phyloP scores from a whole-genome alignment of 2,329 filamentous ascomycete species.

The Onygenales sp. region DNA sequence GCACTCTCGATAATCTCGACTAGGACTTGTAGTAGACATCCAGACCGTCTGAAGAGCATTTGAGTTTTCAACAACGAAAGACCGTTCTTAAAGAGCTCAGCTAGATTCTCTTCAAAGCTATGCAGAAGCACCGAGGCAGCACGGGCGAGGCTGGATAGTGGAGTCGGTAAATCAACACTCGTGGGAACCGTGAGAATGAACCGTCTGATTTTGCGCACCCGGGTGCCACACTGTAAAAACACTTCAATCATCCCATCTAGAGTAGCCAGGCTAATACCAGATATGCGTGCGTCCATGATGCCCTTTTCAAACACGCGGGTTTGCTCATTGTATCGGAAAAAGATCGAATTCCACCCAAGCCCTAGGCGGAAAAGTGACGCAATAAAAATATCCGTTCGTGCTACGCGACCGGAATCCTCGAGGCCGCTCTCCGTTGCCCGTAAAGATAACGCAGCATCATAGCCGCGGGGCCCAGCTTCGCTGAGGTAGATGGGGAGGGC shows the following conservation, averaged over 20 bases:
- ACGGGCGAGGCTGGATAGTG: constrained; percentile 27
- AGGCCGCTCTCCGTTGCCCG: constrained; percentile 14
- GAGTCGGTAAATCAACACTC: constrained; percentile 19
- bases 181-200: constrained; percentile 23
- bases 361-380: constrained; percentile 31
- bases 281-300: constrained; percentile 37
- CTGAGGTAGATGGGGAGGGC: constrained; percentile 33
- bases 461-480: constrained; percentile 31
- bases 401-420: constrained; percentile 21
- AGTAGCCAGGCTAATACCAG: constrained; percentile 40
- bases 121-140: constrained; percentile 25
- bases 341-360: constrained; percentile 35
- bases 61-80: constrained; percentile 28
- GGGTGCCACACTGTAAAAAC: constrained; percentile 26
- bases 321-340: constrained; percentile 32
- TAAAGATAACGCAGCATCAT: constrained; percentile 28
- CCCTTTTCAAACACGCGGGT: constrained; percentile 28
- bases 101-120: constrained; percentile 27
- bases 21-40: constrained; percentile 27
- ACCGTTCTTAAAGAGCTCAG: constrained; percentile 15
- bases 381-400: constrained; percentile 29
- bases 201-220: constrained; percentile 26
- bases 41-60: constrained; percentile 29
- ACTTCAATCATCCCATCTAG: constrained; percentile 25
- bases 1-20: constrained; percentile 33